Evolutionary conservation across 257 asterid genomes (phyloP), one percentile per base, ranked within the genome.

Genomic region (Solanum chiquidenum): DNA sequence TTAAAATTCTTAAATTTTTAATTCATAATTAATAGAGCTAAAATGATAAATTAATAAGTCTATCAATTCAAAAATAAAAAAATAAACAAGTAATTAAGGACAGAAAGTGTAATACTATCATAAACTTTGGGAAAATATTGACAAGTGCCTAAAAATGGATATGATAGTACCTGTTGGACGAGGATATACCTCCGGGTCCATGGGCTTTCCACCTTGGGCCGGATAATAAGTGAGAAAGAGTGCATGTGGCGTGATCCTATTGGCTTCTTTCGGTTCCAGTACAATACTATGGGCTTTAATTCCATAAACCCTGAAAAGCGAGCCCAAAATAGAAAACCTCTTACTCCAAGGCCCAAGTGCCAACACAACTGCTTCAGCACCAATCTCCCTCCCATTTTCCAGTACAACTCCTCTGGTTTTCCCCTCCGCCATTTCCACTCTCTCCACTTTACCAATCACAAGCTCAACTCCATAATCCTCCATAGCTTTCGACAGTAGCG

Each of bases 321-420:
- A 94, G 68, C 86, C 88, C 93, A 95, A 85, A 7, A 93, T 77
- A 2, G 93, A 62, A 12, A 95, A 83, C 68, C 92, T 93, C 12
- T 91, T 91, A 16, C 92, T 94, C 99, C 98, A 95, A n/a, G 98
- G 99, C 91, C 99, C 99, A 88, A 95, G 95, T 10, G 98, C 97
- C 82, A 95, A 86, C 34, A 97, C 98, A 34, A 95, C 95, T 40
- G 94, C 95, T 79, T 93, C 97, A 2, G 94, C 94, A 87, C 87
- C 92, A 10, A 97, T 88, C 83, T 69, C 93, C 35, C 88, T 87
- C 60, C 98, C 98, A 55, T 85, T 94, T 83, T 90, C 97, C 91
- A 95, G 66, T 87, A 92, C 93, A 87, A 94, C 97, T 85, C 92
- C 95, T 82, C 73, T 90, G 12, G 93, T 94, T 92, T 64, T 92